Evolutionary conservation across 768 basidiomycete genomes (phyloP).

Genomic region (Termitomyces sp.): DNA sequence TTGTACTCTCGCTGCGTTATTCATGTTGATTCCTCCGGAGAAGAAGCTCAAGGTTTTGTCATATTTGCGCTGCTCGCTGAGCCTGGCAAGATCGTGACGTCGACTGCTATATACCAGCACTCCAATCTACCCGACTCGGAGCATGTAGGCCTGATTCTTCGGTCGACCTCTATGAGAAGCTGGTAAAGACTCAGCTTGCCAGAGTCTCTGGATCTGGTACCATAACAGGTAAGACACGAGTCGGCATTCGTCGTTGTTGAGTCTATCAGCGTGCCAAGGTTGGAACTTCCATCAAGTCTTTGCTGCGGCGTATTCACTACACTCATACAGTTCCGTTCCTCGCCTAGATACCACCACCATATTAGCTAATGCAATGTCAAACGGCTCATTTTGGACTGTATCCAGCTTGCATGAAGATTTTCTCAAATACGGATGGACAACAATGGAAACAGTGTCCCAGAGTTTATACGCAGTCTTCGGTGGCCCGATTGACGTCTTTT

Average conservation of each 20-base stretch:
- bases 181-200: not conserved
- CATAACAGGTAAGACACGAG: not conserved
- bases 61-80: not conserved
- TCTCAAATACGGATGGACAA: slow-evolving; percentile 22
- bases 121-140: not conserved
- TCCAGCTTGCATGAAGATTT: slow-evolving; percentile 30
- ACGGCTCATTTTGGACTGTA: slow-evolving; percentile 25
- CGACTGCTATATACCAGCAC: not conserved
- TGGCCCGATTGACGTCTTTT: not conserved
- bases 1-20: slow-evolving; percentile 1
- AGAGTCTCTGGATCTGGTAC: not conserved
- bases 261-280: slow-evolving; percentile 11
- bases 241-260: slow-evolving; percentile 13
- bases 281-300: not conserved
- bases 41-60: not conserved
- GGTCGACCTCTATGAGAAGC: not conserved
- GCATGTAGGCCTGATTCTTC: not conserved
- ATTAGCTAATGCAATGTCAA: not conserved
- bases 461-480: slow-evolving; percentile 18
- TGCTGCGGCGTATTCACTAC: not conserved
- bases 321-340: not conserved
- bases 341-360: slow-evolving; percentile 1
- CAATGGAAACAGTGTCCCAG: slow-evolving; percentile 19
- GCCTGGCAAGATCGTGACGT: not conserved
- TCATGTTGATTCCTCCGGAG: not conserved